Evolutionary conservation across 805 yeast species (phyloP), one percentile per base, ranked within the genome.

Genomic region (Suhomyces sp.): DNA sequence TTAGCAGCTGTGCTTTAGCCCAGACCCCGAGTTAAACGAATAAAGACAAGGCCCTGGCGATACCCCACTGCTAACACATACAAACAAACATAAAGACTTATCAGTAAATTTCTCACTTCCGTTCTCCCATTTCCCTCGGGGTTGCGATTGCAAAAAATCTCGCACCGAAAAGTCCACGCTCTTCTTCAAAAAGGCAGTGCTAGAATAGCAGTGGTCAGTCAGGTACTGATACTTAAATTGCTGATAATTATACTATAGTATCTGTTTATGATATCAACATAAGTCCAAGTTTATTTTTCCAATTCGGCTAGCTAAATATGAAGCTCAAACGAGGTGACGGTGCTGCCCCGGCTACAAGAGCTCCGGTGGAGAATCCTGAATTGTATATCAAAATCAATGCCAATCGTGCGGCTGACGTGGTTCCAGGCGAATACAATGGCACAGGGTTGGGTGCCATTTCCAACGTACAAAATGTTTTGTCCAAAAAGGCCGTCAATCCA

Each of bases 371-470:
- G 6, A 17, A 44, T 35, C 33, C 10, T 29, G 63, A 58, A 35
- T 53, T 72, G 15, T 64, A 59, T 36, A 57, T 73, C 19, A 63
- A 68, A 40, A 64, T 75, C 54, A 66, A 72, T 55, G 74, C 74
- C 22, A 66, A 60, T 49, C 51, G 76, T 17, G 80, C 78, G 5
- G 76, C 77, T 1, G 78, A 74, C 48, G 61, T 75, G 41, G 60
- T 70, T 2, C 63, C 63, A 10, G 57, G 55, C 17, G 46, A 49
- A 44, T 19, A 15, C 33, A 15, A 19, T 15, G 23, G 46, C 17
- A 23, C 38, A 4, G 13, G n/a, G 6, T n/a, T 4, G 10, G 23
- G 15, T n/a, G 33, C 40, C 4, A 6, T 13, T 12, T n/a, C 33
- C 17, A 27, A 23, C 12, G 22, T 12, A 22, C 33, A 7, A 8